These are phyloP conservation scores for Talaromyces marneffei DNA, from an alignment of 2,329 filamentous ascomycete species.

Conservation along the genomic window DNA sequence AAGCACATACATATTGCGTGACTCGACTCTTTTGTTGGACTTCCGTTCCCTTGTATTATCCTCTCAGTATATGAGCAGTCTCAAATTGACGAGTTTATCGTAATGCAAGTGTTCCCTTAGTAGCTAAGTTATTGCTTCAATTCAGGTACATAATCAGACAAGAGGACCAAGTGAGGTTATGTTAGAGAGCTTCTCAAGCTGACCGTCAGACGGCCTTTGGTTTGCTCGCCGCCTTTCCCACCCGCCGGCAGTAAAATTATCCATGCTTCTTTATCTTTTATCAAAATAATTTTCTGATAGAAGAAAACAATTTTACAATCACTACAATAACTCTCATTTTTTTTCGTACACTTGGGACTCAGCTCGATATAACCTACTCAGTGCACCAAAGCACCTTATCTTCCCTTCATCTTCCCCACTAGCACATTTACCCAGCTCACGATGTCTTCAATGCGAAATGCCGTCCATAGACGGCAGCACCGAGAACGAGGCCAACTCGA, in stretches of 20 bases:
- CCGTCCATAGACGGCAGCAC: constrained; percentile 75
- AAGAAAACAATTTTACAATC: neutral
- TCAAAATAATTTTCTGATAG: neutral
- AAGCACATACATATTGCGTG: constrained; percentile 7
- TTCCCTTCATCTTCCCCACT: neutral
- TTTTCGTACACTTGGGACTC: neutral
- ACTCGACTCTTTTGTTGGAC: neutral
- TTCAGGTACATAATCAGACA: neutral
- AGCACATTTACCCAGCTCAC: neutral
- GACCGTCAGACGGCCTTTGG: neutral
- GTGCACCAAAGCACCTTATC: neutral
- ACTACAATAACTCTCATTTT: too few relatives aligned
- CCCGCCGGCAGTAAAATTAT: constrained; percentile 13
- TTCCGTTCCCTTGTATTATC: neutral
- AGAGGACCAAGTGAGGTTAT: neutral
- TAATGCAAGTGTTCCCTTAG: neutral
- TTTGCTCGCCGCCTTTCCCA: constrained; percentile 8
- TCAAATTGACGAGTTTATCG: neutral
- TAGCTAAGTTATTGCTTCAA: neutral
- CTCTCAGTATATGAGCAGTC: neutral
- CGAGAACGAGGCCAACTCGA: constrained; percentile 81
- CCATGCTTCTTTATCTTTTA: neutral
- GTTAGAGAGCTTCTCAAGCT: neutral
- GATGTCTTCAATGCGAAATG: constrained; percentile 57
- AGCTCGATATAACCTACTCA: neutral